Percentiles rank a stretch among this genome's conserved stretches.
phyloP scores from a whole-genome alignment of 2,329 filamentous ascomycete genomes.

The Talaromyces sp. region DNA sequence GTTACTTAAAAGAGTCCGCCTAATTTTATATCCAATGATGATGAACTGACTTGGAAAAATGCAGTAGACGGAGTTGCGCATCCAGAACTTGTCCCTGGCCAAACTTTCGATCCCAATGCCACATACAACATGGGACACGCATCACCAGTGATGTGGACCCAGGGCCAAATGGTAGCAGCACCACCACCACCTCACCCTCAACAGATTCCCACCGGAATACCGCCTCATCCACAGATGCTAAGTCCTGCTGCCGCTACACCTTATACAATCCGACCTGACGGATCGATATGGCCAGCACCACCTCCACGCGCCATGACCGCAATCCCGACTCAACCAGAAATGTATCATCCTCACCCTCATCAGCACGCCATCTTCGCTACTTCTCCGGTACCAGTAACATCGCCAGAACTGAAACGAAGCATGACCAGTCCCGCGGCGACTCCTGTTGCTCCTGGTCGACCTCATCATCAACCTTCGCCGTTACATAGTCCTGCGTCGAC shows the following conservation, averaged over 20 bases:
- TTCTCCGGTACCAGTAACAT: slow-evolving; percentile 19
- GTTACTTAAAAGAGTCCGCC: background rate
- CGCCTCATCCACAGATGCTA: slow-evolving; percentile 30
- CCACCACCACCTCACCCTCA: slow-evolving; percentile 25
- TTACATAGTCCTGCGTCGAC: slow-evolving; percentile 24
- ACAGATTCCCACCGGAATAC: slow-evolving; percentile 23
- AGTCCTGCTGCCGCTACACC: slow-evolving; percentile 20
- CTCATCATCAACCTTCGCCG: slow-evolving; percentile 6
- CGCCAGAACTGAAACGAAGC: slow-evolving; percentile 32
- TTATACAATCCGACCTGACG: slow-evolving; percentile 34
- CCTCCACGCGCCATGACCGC: slow-evolving; percentile 23
- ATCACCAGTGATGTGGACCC: slow-evolving; percentile 29
- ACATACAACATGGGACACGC: slow-evolving; percentile 34
- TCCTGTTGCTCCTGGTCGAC: slow-evolving; percentile 17
- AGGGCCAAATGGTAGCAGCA: slow-evolving; percentile 20
- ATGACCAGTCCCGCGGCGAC: slow-evolving; percentile 34
- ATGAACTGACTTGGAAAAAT: background rate
- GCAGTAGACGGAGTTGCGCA: slow-evolving; percentile 26
- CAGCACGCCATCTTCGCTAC: slow-evolving; percentile 23
- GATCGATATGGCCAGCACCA: slow-evolving; percentile 34
- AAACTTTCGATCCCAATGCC: slow-evolving; percentile 30
- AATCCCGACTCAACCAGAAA: slow-evolving; percentile 11
- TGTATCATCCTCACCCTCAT: slow-evolving; percentile 22
- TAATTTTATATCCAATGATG: background rate
- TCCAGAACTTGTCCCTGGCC: slow-evolving; percentile 27